Evolutionary conservation across 805 yeast species (phyloP).

Genomic region (Myxozyma melibiosi): DNA sequence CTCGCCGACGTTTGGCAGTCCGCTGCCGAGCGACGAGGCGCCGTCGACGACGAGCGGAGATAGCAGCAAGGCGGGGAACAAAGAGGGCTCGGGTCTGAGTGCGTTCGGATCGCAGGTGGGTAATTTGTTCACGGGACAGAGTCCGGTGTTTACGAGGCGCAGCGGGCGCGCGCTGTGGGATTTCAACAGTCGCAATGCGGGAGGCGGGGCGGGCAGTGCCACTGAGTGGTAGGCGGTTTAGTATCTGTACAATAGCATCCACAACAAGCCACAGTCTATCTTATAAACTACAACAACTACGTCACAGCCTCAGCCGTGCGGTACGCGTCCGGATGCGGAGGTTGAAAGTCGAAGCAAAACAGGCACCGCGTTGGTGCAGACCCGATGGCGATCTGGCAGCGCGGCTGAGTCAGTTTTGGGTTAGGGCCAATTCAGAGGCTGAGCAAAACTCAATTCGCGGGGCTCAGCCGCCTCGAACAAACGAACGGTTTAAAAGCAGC

Average conservation of each 20-base stretch:
- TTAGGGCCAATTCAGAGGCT: no score
- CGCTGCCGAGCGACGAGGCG: neutral
- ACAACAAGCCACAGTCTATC: neutral
- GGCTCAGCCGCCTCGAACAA: no score
- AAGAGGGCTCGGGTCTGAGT: constrained; percentile 1
- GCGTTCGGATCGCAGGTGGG: constrained; percentile 22
- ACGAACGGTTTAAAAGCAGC: no score
- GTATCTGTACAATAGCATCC: neutral
- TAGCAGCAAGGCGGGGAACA: constrained; percentile 9
- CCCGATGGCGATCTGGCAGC: no score
- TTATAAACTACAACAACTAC: neutral
- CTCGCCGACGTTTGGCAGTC: neutral
- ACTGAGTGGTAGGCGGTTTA: neutral
- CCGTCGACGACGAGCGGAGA: constrained; percentile 3
- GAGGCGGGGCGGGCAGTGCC: neutral
- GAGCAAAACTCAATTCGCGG: no score
- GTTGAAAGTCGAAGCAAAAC: no score
- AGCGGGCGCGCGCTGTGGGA: constrained; percentile 24
- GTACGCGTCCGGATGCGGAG: no score
- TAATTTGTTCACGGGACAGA: constrained; percentile 18
- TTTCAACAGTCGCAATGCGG: constrained; percentile 14
- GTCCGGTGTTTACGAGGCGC: constrained; percentile 19
- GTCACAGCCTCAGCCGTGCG: neutral
- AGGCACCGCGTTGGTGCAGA: no score
- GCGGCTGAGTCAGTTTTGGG: no score